Evolutionary conservation across 2,329 filamentous ascomycete species (phyloP).

Genomic region (Cordyceps javanica): DNA sequence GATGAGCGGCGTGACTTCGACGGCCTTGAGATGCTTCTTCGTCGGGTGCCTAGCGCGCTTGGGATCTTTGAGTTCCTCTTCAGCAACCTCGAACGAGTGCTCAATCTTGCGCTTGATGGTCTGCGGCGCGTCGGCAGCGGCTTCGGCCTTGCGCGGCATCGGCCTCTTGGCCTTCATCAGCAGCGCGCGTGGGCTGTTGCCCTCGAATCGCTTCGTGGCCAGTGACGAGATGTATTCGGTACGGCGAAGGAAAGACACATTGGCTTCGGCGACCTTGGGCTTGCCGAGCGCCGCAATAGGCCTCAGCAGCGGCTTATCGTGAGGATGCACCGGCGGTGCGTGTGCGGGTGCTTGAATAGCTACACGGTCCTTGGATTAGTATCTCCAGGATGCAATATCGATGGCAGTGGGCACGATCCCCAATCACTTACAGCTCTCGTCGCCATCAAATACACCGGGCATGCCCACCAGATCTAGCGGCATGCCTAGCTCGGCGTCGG

Average conservation of each 20-base stretch:
- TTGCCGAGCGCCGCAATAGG: constrained; percentile 82
- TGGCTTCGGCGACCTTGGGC: constrained; percentile 65
- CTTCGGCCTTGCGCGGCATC: constrained; percentile 46
- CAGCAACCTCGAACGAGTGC: constrained; percentile 51
- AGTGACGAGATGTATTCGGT: constrained; percentile 86
- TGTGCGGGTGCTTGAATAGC: constrained; percentile 76
- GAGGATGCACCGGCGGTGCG: constrained; percentile 67
- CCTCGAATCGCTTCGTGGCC: constrained; percentile 42
- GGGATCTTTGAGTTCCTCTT: constrained; percentile 47
- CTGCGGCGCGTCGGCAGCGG: constrained; percentile 55
- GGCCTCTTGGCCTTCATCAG: constrained; percentile 28
- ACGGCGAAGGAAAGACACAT: constrained; percentile 87
- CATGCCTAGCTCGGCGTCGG: constrained; percentile 97
- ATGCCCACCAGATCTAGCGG: constrained; percentile 91
- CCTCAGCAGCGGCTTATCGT: constrained; percentile 77
- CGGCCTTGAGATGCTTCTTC: constrained; percentile 51
- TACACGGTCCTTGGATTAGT: constrained; percentile 28
- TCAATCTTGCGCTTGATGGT: constrained; percentile 64
- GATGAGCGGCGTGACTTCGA: constrained; percentile 55
- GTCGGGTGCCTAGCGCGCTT: constrained; percentile 51
- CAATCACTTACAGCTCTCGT: constrained; percentile 71
- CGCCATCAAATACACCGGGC: constrained; percentile 88
- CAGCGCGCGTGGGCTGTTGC: constrained; percentile 36
- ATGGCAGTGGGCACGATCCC: neutral
- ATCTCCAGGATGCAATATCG: constrained; percentile 14